phyloP scores from a whole-genome alignment of 768 basidiomycete species.

The Auricularia auricula-judae region DNA sequence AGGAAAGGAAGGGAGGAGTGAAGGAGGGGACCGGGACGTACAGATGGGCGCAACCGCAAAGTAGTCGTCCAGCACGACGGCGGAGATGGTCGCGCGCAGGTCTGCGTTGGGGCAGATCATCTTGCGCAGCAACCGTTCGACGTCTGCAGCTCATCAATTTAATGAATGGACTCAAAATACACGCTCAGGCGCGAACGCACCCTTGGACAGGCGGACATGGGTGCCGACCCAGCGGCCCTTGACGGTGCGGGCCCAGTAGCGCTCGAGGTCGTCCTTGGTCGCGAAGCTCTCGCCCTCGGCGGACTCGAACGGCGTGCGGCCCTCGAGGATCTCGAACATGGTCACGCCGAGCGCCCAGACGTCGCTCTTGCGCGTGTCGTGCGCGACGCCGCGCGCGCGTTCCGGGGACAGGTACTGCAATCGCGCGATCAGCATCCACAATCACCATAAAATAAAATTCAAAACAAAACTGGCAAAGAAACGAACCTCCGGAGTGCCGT shows the following conservation, averaged over 20 bases:
- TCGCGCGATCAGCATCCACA: no score
- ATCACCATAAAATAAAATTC: no score
- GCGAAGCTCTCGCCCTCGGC: slow-evolving; percentile 68
- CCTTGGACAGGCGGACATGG: slow-evolving; percentile 51
- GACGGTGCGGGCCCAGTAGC: slow-evolving; percentile 81
- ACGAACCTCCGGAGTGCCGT: slow-evolving; percentile 72
- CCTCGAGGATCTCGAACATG: slow-evolving; percentile 88
- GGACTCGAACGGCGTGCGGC: slow-evolving; percentile 86
- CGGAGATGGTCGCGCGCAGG: slow-evolving; percentile 55
- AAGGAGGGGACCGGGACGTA: slow-evolving; percentile 27
- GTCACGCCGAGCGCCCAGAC: slow-evolving; percentile 81
- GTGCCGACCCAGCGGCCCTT: slow-evolving; percentile 80
- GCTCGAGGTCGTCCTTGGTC: slow-evolving; percentile 69
- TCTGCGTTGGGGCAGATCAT: slow-evolving; percentile 82
- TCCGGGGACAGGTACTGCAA: slow-evolving; percentile 75
- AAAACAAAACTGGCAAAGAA: no score
- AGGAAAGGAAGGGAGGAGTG: slow-evolving; percentile 18
- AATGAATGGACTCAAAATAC: background rate
- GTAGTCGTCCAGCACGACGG: slow-evolving; percentile 56
- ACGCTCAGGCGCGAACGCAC: slow-evolving; percentile 14
- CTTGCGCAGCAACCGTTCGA: slow-evolving; percentile 57
- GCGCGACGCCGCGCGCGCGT: slow-evolving; percentile 74
- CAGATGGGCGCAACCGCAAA: slow-evolving; percentile 22
- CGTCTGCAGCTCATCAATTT: background rate
- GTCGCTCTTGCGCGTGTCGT: slow-evolving; percentile 90